Evolutionary conservation across 1,139 yeast species (phyloP).

Genomic region (Yamadazyma atmosphaerica): DNA sequence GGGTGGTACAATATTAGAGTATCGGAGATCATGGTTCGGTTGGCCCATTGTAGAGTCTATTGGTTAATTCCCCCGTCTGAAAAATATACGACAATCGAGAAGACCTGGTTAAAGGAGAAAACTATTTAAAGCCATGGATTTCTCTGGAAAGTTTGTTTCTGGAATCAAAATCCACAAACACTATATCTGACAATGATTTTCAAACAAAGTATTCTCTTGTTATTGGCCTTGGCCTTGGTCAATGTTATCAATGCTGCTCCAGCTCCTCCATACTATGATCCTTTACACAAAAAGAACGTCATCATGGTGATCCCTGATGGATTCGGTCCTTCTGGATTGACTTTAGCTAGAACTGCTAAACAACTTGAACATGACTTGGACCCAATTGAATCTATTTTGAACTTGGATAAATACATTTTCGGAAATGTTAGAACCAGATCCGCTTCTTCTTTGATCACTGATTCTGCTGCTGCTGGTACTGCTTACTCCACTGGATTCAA

Average conservation of each 20-base stretch:
- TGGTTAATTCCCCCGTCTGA: no score
- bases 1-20: neutral
- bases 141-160: neutral
- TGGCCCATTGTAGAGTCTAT: no score
- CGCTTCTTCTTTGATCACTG: constrained; percentile 70
- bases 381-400: constrained; percentile 40
- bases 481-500: constrained; percentile 82
- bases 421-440: constrained; percentile 83
- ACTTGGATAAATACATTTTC: constrained; percentile 63
- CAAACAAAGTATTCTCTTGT: constrained; percentile 2
- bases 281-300: constrained; percentile 43
- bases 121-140: neutral
- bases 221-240: constrained; percentile 2
- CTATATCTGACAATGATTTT: neutral
- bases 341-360: constrained; percentile 69
- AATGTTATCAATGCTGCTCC: constrained; percentile 5
- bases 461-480: constrained; percentile 94
- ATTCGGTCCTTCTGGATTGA: constrained; percentile 84
- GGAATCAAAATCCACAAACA: neutral
- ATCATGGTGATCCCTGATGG: constrained; percentile 91
- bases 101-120: no score
- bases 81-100: no score
- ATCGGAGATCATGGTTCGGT: no score
- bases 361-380: constrained; percentile 42
- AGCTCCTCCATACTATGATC: constrained; percentile 7